phyloP scores from a whole-genome alignment of 352 stramenopile species.

The Phytopythium delawarense region DNA sequence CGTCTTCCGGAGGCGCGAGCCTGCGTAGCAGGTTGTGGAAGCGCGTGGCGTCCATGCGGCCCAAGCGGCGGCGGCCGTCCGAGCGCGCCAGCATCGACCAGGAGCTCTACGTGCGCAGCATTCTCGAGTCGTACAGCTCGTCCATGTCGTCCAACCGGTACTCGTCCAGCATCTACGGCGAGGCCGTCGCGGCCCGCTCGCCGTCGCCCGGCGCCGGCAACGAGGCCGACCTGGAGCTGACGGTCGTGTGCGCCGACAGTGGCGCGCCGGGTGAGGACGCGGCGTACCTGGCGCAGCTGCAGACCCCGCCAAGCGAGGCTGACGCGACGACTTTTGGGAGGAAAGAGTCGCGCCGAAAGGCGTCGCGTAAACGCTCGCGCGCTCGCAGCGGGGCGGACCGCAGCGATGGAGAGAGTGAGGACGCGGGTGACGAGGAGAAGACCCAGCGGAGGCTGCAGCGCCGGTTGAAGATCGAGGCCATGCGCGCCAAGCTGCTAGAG shows the following conservation, averaged over 20 bases:
- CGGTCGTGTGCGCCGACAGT: slow-evolving; percentile 4
- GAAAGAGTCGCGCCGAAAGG: not conserved
- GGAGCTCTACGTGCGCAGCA: slow-evolving; percentile 66
- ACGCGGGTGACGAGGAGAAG: slow-evolving; percentile 37
- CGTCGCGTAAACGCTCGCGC: slow-evolving; percentile 5
- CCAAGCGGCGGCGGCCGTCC: slow-evolving; percentile 18
- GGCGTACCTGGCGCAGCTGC: slow-evolving; percentile 17
- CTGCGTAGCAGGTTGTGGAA: slow-evolving; percentile 31
- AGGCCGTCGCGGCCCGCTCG: not conserved
- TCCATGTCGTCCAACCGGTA: slow-evolving; percentile 63
- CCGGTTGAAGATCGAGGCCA: slow-evolving; percentile 49
- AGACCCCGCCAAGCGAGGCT: slow-evolving; percentile 12
- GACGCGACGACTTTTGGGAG: slow-evolving; percentile 9
- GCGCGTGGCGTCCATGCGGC: slow-evolving; percentile 24
- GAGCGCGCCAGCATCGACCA: slow-evolving; percentile 36
- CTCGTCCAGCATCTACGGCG: slow-evolving; percentile 18
- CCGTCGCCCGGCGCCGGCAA: not conserved
- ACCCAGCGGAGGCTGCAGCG: slow-evolving; percentile 43
- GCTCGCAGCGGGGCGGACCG: slow-evolving; percentile 6
- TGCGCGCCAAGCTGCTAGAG: slow-evolving; percentile 48
- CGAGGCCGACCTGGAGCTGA: not conserved
- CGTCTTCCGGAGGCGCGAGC: slow-evolving; percentile 8
- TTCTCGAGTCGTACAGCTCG: slow-evolving; percentile 73
- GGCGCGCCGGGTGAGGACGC: slow-evolving; percentile 10
- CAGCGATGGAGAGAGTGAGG: slow-evolving; percentile 7